Evolutionary conservation across 2,329 filamentous ascomycete species (phyloP).

Genomic region (Neophaeococcomyces aloes): DNA sequence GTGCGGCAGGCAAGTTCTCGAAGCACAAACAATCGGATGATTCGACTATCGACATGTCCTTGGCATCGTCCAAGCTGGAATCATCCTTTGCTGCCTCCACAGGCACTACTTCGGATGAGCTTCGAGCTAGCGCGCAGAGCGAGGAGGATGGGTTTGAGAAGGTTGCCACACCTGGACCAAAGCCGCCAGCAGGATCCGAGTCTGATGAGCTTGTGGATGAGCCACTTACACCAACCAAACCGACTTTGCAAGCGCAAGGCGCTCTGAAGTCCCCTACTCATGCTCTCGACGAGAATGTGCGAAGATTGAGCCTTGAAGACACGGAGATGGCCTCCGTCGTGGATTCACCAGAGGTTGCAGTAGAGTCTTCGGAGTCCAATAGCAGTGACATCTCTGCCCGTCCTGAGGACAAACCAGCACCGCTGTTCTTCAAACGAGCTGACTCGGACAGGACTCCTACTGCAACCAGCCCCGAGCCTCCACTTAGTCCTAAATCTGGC

Average conservation of each 20-base stretch:
- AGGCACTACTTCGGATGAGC: slow-evolving; percentile 49
- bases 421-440: slow-evolving; percentile 41
- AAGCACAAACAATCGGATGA: slow-evolving; percentile 34
- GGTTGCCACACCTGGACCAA: slow-evolving; percentile 49
- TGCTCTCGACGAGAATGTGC: slow-evolving; percentile 45
- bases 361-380: slow-evolving; percentile 2
- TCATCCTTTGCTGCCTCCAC: slow-evolving; percentile 29
- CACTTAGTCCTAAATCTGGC: slow-evolving; percentile 10
- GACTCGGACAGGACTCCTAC: slow-evolving; percentile 22
- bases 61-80: slow-evolving; percentile 35
- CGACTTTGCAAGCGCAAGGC: slow-evolving; percentile 12
- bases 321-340: slow-evolving; percentile 40
- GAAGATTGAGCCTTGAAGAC: slow-evolving; percentile 40
- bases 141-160: slow-evolving; percentile 94
- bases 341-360: slow-evolving; percentile 13
- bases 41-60: slow-evolving; percentile 47
- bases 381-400: slow-evolving; percentile 39
- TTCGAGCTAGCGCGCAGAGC: slow-evolving; percentile 66
- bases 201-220: slow-evolving; percentile 66
- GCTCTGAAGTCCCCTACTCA: slow-evolving; percentile 41
- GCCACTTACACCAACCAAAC: slow-evolving; percentile 49
- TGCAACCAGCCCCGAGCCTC: slow-evolving; percentile 18
- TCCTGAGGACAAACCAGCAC: slow-evolving; percentile 58
- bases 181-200: slow-evolving; percentile 9
- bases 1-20: slow-evolving; percentile 61